Percentiles rank a stretch among this genome's conserved stretches.
These are phyloP conservation scores for Pogostemon cablin DNA, from an alignment of 257 asterid genomes.

Conservation along the genomic window DNA sequence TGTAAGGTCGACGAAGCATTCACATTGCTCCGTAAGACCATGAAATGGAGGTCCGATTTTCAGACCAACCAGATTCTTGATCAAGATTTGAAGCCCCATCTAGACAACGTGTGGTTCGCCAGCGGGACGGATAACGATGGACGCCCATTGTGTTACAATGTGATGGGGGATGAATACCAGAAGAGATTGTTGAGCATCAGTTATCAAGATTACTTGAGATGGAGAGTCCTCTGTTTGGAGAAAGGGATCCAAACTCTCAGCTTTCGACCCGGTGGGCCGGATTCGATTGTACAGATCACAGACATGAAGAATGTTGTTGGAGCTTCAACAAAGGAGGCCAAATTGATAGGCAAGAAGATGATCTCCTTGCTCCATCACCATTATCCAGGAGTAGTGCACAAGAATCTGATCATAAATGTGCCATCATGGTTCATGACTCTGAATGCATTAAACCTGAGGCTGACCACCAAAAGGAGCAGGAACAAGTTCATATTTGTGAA, in stretches of 20 bases:
- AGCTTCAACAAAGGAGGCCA: slow-evolving; percentile 49
- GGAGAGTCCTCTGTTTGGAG: slow-evolving; percentile 73
- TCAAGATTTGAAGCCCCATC: slow-evolving; percentile 38
- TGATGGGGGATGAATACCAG: slow-evolving; percentile 47
- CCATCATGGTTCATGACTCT: slow-evolving; percentile 71
- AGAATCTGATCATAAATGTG: slow-evolving; percentile 57
- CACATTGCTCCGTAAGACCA: slow-evolving; percentile 49
- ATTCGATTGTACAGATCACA: slow-evolving; percentile 59
- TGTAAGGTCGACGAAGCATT: slow-evolving; percentile 65
- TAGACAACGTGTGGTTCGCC: slow-evolving; percentile 48
- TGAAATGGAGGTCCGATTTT: slow-evolving; percentile 66
- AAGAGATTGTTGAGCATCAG: slow-evolving; percentile 34
- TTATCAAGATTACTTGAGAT: slow-evolving; percentile 49
- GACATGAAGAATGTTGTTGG: slow-evolving; percentile 61
- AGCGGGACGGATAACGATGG: slow-evolving; percentile 69
- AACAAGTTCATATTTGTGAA: slow-evolving; percentile 60
- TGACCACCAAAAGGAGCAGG: slow-evolving; percentile 60
- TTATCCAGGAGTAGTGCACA: slow-evolving; percentile 76
- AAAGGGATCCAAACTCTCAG: slow-evolving; percentile 55
- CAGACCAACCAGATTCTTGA: slow-evolving; percentile 38
- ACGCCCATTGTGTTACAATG: slow-evolving; percentile 60
- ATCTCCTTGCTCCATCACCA: slow-evolving; percentile 50
- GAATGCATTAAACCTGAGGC: slow-evolving; percentile 59
- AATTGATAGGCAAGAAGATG: slow-evolving; percentile 55
- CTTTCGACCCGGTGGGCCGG: slow-evolving; percentile 63